Conservation (phyloP, 2,329 filamentous ascomycete species). For the Penicillium sp. region DNA sequence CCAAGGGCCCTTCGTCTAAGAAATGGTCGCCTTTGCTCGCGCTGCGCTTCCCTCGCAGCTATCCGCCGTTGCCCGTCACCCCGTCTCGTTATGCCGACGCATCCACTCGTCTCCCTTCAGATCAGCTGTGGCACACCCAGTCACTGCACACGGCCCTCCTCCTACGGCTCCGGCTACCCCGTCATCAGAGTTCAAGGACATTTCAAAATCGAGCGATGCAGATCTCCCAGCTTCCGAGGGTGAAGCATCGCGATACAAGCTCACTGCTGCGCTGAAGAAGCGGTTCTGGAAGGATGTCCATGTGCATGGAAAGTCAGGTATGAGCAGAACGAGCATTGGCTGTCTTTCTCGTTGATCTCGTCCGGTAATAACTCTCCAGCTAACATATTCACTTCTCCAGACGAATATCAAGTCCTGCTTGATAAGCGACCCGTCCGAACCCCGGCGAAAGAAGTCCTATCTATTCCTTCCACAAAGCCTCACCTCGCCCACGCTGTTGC, state of each 20-base stretch:
- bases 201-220: slow-evolving; percentile 45
- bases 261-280: slow-evolving; percentile 55
- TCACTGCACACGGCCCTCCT: slow-evolving; percentile 59
- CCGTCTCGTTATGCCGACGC: slow-evolving; percentile 24
- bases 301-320: slow-evolving; percentile 67
- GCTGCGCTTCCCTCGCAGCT: slow-evolving; percentile 21
- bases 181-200: slow-evolving; percentile 49
- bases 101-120: slow-evolving; percentile 39
- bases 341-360: background rate
- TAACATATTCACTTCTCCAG: slow-evolving; percentile 23
- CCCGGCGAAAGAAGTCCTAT: slow-evolving; percentile 68
- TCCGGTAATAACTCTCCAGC: background rate
- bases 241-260: slow-evolving; percentile 24
- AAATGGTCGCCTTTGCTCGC: slow-evolving; percentile 27
- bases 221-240: slow-evolving; percentile 11
- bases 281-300: slow-evolving; percentile 87
- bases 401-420: slow-evolving; percentile 65
- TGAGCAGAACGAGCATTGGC: background rate
- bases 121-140: slow-evolving; percentile 55
- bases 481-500: slow-evolving; percentile 82
- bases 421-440: slow-evolving; percentile 78
- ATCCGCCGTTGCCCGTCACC: slow-evolving; percentile 14
- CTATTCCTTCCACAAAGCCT: slow-evolving; percentile 70
- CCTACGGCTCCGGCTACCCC: slow-evolving; percentile 55
- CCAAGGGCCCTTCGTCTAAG: background rate